These are phyloP conservation scores for Fraxinus velutina DNA, from an alignment of 305 asterid genomes.

Conservation along the genomic window DNA sequence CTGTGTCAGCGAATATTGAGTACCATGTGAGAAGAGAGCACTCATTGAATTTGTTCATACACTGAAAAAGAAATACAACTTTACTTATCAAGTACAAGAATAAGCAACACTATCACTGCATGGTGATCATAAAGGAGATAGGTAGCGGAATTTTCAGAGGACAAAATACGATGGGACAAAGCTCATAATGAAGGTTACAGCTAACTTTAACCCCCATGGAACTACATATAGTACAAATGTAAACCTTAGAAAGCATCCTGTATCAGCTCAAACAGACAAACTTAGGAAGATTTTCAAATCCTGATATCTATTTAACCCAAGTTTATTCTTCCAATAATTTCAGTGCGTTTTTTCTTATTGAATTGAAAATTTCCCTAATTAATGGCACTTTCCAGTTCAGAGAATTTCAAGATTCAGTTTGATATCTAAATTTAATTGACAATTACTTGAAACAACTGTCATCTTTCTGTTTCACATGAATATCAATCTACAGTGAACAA, in stretches of 20 bases:
- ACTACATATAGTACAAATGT: neutral
- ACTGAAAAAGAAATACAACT: neutral
- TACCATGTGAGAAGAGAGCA: neutral
- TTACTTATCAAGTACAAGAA: constrained; percentile 8
- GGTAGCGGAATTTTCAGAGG: neutral
- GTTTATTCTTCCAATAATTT: constrained; percentile 1
- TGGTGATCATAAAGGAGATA: neutral
- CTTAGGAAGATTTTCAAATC: neutral
- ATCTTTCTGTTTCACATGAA: constrained; percentile 25
- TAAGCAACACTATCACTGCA: neutral
- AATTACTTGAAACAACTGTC: constrained; percentile 18
- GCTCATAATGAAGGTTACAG: neutral
- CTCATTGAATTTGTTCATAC: neutral
- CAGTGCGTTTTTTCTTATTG: neutral
- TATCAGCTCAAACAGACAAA: constrained; percentile 13
- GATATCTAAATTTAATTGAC: constrained; percentile 16
- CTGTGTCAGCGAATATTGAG: neutral
- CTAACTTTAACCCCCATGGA: neutral
- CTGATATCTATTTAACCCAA: neutral
- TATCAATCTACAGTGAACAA: constrained; percentile 23
- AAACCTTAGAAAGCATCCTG: neutral
- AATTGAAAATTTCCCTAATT: neutral
- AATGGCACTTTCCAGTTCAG: constrained; percentile 9
- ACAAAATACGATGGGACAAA: neutral
- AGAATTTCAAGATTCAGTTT: constrained; percentile 7